Percentiles rank a stretch among this genome's conserved stretches.
phyloP scores from a whole-genome alignment of 2,329 filamentous ascomycete species.

The Curvularia sp. region DNA sequence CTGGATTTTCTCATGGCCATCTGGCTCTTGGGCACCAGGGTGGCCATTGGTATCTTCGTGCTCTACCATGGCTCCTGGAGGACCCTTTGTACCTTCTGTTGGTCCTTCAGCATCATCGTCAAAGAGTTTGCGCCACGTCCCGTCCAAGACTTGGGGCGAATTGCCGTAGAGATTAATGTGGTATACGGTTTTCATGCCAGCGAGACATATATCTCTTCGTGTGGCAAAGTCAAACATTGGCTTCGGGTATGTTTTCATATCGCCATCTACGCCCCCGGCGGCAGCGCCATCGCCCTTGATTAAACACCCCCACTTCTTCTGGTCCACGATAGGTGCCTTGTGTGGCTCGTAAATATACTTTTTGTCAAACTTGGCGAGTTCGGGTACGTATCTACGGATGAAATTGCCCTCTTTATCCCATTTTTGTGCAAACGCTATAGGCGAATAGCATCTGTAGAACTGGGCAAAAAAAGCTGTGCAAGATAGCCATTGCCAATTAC shows the following conservation, averaged over 20 bases:
- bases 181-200: slow-evolving; percentile 75
- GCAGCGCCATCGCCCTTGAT: slow-evolving; percentile 57
- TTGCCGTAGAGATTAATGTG: slow-evolving; percentile 69
- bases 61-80: slow-evolving; percentile 50
- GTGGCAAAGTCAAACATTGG: slow-evolving; percentile 79
- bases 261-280: slow-evolving; percentile 49
- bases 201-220: slow-evolving; percentile 67
- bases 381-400: slow-evolving; percentile 71
- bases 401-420: slow-evolving; percentile 75
- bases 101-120: slow-evolving; percentile 56
- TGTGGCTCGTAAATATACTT: slow-evolving; percentile 83
- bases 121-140: slow-evolving; percentile 63
- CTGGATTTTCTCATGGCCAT: slow-evolving; percentile 24
- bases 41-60: slow-evolving; percentile 27
- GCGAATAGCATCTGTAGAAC: slow-evolving; percentile 74
- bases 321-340: slow-evolving; percentile 72
- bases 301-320: slow-evolving; percentile 71
- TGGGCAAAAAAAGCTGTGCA: slow-evolving; percentile 79
- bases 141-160: slow-evolving; percentile 67
- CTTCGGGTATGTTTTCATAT: slow-evolving; percentile 67
- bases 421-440: slow-evolving; percentile 75
- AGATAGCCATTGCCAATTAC: slow-evolving; percentile 80
- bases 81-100: slow-evolving; percentile 52
- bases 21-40: slow-evolving; percentile 22
- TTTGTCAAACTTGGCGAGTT: slow-evolving; percentile 66